Percentiles rank a stretch among this genome's conserved stretches.
Evolutionary conservation across 495 filamentous ascomycete genomes (phyloP).

Genomic region (Neurospora tetraspora): DNA sequence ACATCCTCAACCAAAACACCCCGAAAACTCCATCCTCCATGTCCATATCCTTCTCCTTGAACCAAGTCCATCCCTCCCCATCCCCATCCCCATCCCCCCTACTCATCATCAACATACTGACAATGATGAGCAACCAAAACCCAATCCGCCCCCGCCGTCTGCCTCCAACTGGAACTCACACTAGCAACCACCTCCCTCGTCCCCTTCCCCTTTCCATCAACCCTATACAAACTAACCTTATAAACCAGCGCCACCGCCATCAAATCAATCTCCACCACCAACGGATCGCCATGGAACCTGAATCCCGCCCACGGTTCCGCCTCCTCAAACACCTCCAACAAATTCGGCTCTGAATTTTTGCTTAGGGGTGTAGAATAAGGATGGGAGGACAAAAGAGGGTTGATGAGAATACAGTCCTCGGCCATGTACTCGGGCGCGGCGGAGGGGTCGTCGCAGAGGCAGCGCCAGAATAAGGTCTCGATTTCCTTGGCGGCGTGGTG

Average conservation of each 20-base stretch:
- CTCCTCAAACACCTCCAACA: slow-evolving; percentile 14
- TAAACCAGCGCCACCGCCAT: slow-evolving; percentile 26
- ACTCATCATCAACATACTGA: slow-evolving; percentile 17
- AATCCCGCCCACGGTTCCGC: slow-evolving; percentile 16
- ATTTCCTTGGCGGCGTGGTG: slow-evolving; percentile 23
- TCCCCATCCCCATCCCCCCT: no score
- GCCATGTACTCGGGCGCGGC: slow-evolving; percentile 23
- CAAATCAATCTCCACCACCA: slow-evolving; percentile 26
- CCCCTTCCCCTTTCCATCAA: slow-evolving; percentile 8
- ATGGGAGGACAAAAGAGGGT: slow-evolving; percentile 16
- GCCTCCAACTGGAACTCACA: slow-evolving; percentile 18
- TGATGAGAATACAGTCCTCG: slow-evolving; percentile 29
- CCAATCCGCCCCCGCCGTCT: slow-evolving; percentile 30
- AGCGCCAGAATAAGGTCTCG: slow-evolving; percentile 27
- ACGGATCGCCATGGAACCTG: slow-evolving; percentile 17
- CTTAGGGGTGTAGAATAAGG: slow-evolving; percentile 10
- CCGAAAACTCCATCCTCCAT: background rate
- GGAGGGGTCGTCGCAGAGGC: slow-evolving; percentile 24
- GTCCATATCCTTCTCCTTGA: background rate
- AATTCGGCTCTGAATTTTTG: slow-evolving; percentile 16
- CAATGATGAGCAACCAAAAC: slow-evolving; percentile 21
- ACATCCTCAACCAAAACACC: background rate
- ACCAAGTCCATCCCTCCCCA: background rate
- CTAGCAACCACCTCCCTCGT: slow-evolving; percentile 19
- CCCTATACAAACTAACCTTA: slow-evolving; percentile 18